A percentile compares a stretch with the other conserved stretches of the same genome.
Conservation (phyloP, 2,329 filamentous ascomycete genomes). For the Xylariaceae sp. region DNA sequence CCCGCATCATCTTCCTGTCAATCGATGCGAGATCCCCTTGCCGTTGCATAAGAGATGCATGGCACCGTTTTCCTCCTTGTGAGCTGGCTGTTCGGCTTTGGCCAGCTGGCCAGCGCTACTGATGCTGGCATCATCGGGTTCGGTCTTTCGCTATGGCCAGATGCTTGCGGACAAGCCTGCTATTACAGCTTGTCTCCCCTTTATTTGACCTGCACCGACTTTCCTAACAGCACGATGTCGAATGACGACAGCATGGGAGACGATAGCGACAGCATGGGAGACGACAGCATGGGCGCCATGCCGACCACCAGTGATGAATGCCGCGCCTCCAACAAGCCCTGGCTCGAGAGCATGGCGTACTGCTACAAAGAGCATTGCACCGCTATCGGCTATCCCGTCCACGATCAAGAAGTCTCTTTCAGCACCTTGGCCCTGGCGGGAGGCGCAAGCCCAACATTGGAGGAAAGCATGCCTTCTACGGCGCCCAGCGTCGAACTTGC, state of each 20-base stretch:
- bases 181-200: slow-evolving; percentile 25
- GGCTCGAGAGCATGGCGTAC: slow-evolving; percentile 22
- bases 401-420: slow-evolving; percentile 31
- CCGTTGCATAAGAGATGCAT: neutral
- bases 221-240: slow-evolving; percentile 10
- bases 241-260: slow-evolving; percentile 17
- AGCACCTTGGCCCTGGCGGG: slow-evolving; percentile 18
- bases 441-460: slow-evolving; percentile 21
- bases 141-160: slow-evolving; percentile 27
- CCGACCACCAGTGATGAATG: slow-evolving; percentile 21
- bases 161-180: slow-evolving; percentile 28
- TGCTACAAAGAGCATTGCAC: slow-evolving; percentile 17
- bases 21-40: too few relatives aligned
- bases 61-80: slow-evolving; percentile 1
- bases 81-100: neutral
- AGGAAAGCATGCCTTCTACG: slow-evolving; percentile 22
- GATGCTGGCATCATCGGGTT: slow-evolving; percentile 28
- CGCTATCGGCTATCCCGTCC: slow-evolving; percentile 15
- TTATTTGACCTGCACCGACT: slow-evolving; percentile 28
- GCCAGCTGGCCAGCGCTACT: slow-evolving; percentile 5
- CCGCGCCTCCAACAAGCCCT: slow-evolving; percentile 15
- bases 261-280: slow-evolving; percentile 25
- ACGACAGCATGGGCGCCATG: slow-evolving; percentile 18
- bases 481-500: slow-evolving; percentile 22
- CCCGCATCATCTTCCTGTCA: too few relatives aligned